These are phyloP conservation scores for Boletellus deceptivus DNA, from an alignment of 1,284 basidiomycete genomes.

Conservation along the genomic window DNA sequence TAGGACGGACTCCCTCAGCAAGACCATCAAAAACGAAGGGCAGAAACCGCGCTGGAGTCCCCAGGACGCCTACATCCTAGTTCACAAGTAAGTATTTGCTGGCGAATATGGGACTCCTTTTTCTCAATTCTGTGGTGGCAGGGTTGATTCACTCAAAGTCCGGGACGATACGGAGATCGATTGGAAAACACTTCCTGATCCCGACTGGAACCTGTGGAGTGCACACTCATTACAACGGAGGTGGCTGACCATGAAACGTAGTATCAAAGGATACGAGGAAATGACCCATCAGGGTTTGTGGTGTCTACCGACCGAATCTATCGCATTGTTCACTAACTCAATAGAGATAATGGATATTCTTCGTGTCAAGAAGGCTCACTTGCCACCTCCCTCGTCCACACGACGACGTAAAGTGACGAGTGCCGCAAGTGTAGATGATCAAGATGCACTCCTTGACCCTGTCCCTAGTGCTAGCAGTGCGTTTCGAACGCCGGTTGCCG, in stretches of 20 bases:
- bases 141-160: conserved; percentile 70
- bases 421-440: conserved; percentile 45
- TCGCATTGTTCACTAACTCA: conserved; percentile 4
- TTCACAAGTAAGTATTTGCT: conserved; percentile 65
- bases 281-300: conserved; percentile 71
- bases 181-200: conserved; percentile 72
- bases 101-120: background rate
- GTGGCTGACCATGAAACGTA: conserved; percentile 73
- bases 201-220: conserved; percentile 81
- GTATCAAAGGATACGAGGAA: conserved; percentile 70
- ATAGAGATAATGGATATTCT: conserved; percentile 79
- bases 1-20: conserved; percentile 74
- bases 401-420: conserved; percentile 52
- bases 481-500: conserved; percentile 10
- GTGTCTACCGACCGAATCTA: conserved; percentile 4
- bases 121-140: conserved; percentile 28
- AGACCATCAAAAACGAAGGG: conserved; percentile 67
- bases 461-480: conserved; percentile 21
- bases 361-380: conserved; percentile 62
- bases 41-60: conserved; percentile 68
- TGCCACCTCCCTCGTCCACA: conserved; percentile 42
- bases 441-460: conserved; percentile 22
- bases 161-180: conserved; percentile 80
- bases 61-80: conserved; percentile 72
- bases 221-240: conserved; percentile 71